Percentiles rank a stretch among this genome's conserved stretches.
These are phyloP conservation scores for Geum urbanum DNA, from an alignment of 306 rosid species.

Conservation along the genomic window DNA sequence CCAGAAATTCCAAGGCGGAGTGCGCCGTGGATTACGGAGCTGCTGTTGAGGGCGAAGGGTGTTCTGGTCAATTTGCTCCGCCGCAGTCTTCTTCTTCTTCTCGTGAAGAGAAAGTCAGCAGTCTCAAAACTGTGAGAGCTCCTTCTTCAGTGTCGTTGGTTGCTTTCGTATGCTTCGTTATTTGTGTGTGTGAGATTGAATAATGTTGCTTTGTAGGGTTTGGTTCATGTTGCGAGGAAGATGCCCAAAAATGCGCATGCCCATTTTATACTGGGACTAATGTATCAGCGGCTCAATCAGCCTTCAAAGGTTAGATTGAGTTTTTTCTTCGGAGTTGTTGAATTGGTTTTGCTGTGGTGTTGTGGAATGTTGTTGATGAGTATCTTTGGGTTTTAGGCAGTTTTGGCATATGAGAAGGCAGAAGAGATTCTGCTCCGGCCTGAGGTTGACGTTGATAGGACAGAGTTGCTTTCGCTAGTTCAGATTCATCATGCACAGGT, in stretches of 20 bases:
- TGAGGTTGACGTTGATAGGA: constrained; percentile 72
- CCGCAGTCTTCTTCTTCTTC: constrained; percentile 44
- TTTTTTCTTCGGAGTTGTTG: constrained; percentile 18
- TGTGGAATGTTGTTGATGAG: constrained; percentile 13
- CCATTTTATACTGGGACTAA: constrained; percentile 87
- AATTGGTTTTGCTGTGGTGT: neutral
- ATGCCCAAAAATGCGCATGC: constrained; percentile 99
- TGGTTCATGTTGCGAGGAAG: constrained; percentile 92
- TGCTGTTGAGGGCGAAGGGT: constrained; percentile 33
- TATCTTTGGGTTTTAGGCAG: constrained; percentile 49
- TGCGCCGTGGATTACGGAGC: constrained; percentile 62
- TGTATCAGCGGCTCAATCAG: constrained; percentile 94
- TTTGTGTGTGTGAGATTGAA: neutral
- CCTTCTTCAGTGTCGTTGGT: constrained; percentile 1
- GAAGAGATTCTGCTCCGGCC: constrained; percentile 72
- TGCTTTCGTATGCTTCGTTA: neutral
- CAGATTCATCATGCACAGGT: constrained; percentile 99
- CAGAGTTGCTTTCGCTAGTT: constrained; percentile 76
- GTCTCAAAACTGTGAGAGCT: constrained; percentile 84
- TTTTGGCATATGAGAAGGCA: constrained; percentile 78
- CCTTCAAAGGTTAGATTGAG: constrained; percentile 55
- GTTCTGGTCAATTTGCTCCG: neutral
- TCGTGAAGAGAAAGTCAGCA: constrained; percentile 97
- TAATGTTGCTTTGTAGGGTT: constrained; percentile 46
- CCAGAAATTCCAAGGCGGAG: constrained; percentile 66